Base-by-base conservation (phyloP, 139 green algal species). In the Chlorella vulgaris region DNA sequence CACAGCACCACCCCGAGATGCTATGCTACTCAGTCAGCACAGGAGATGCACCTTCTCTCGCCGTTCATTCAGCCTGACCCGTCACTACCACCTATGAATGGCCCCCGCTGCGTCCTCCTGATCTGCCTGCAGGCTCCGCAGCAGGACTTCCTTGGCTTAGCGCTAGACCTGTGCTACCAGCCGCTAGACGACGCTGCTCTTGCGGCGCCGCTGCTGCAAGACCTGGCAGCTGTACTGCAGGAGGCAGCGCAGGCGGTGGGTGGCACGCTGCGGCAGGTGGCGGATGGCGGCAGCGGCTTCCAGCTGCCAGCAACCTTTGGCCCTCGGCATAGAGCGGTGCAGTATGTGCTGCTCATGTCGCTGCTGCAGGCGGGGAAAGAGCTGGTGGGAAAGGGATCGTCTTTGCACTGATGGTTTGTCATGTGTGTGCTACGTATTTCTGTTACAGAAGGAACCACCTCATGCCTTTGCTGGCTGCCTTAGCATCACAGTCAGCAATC, bases 261-360 rank as follows among this genome's bases (percentile, higher is more conserved):
- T 26, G 66, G 39, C 18, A 40, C 3, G 38, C 19, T 83, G 51
- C 65, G 50, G n/a, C 65, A 39, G 7, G 33, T 77, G 47, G 24
- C 69, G 15, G 43, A 55, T 35, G 38, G 39, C 1, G 29, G 35
- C 21, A 33, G 47, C 50, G 28, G 65, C 4, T 83, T 61, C 47
- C 50, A 63, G 63, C 65, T 76, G 36, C 65, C 47, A 15, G 33
- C 65, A 4, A 7, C 22, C 10, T 69, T 53, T 60, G n/a, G 47
- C 10, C 31, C 36, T 33, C 77, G 38, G 66, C 77, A 83, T 18
- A 24, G 62, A 7, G 77, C 66, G 2, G 65, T 76, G 47, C 77
- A 83, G 66, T 69, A 69, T 8, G 35, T 68, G 50, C 65, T 76
- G 50, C 76, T 81, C 18, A 81, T 81, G 76, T 1, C n/a, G 40